Evolutionary conservation across 179 eudicot species (phyloP).

Genomic region (Vitellaria paradoxa): DNA sequence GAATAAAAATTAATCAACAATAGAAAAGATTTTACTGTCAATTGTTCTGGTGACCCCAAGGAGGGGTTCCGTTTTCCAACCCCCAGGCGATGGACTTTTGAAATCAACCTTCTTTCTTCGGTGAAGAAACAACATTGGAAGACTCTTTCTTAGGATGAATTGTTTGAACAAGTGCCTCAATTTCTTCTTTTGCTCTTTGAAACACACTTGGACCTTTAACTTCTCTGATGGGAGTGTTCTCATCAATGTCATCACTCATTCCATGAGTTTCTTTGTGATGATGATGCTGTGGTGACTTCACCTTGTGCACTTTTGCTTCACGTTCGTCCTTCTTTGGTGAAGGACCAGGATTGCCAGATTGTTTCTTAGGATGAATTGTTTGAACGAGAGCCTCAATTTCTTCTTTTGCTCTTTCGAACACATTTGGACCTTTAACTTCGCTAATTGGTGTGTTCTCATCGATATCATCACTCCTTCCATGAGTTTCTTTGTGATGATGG

Average conservation of each 20-base stretch:
- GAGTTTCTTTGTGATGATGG: constrained; percentile 81
- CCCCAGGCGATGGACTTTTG: no score
- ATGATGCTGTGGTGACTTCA: constrained; percentile 42
- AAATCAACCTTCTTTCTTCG: constrained; percentile 20
- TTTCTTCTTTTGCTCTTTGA: constrained; percentile 55
- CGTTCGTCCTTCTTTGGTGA: constrained; percentile 26
- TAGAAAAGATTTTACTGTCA: no score
- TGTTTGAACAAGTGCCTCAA: constrained; percentile 47
- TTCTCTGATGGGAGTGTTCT: constrained; percentile 50
- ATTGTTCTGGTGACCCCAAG: no score
- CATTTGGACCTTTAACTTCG: constrained; percentile 74
- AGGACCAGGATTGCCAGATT: constrained; percentile 11
- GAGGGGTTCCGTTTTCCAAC: no score
- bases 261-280: constrained; percentile 95
- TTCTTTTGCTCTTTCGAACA: constrained; percentile 62
- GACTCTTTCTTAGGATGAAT: constrained; percentile 43
- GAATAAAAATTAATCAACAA: no score
- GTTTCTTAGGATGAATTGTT: constrained; percentile 43
- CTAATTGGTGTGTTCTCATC: constrained; percentile 57
- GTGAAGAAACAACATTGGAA: background rate
- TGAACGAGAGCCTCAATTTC: constrained; percentile 50
- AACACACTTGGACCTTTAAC: constrained; percentile 81
- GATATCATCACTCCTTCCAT: constrained; percentile 69
- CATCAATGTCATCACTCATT: constrained; percentile 63
- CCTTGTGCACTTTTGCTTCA: constrained; percentile 34